Percentiles rank a stretch among this genome's conserved stretches.
Evolutionary conservation across 2,329 filamentous ascomycete genomes (phyloP).

Genomic region (Xylariaceae sp.): DNA sequence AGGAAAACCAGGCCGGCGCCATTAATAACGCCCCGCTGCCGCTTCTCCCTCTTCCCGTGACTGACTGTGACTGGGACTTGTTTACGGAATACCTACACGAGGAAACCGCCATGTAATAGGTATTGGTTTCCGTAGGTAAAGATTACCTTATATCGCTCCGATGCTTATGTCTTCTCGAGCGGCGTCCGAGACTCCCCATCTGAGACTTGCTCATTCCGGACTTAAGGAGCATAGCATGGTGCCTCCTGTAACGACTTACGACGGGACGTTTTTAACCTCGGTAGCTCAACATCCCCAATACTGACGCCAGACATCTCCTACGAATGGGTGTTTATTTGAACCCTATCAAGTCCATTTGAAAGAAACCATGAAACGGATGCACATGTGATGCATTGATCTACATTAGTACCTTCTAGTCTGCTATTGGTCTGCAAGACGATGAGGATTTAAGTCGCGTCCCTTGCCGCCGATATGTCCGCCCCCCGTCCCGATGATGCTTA

Average conservation of each 20-base stretch:
- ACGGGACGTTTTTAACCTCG: neutral
- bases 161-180: neutral
- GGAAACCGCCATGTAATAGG: neutral
- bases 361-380: slow-evolving; percentile 1
- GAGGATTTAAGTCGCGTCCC: slow-evolving; percentile 7
- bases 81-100: neutral
- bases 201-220: neutral
- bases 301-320: too few species aligned
- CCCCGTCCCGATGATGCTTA: slow-evolving; percentile 4
- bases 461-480: slow-evolving; percentile 3
- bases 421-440: neutral
- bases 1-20: neutral
- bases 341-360: neutral
- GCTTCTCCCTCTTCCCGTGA: neutral
- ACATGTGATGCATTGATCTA: neutral
- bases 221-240: neutral
- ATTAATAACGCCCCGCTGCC: neutral
- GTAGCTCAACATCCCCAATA: neutral
- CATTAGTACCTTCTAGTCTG: neutral
- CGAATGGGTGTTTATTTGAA: too few species aligned
- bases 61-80: too few species aligned
- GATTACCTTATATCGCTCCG: neutral
- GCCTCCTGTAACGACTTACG: too few species aligned
- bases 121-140: neutral
- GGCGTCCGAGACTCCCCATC: neutral